phyloP scores from a whole-genome alignment of 2,329 filamentous ascomycete species.

The Drechslerella dactyloides region DNA sequence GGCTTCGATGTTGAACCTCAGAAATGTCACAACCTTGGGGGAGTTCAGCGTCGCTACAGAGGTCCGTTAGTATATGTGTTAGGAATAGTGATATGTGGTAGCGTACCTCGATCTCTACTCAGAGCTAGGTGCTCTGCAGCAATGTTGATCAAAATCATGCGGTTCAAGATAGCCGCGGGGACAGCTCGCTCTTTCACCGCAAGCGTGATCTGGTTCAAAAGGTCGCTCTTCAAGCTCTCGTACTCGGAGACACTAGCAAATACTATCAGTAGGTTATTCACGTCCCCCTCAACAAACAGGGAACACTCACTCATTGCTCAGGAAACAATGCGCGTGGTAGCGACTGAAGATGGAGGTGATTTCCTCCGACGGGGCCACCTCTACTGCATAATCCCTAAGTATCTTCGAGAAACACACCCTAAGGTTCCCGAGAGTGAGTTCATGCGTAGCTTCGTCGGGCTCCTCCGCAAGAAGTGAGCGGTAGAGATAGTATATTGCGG shows the following conservation, averaged over 20 bases:
- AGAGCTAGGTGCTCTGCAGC: conserved; percentile 77
- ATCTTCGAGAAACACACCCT: conserved; percentile 53
- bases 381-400: conserved; percentile 37
- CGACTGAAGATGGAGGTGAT: conserved; percentile 82
- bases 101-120: conserved; percentile 66
- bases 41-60: conserved; percentile 54
- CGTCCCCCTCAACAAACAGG: background rate
- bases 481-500: conserved; percentile 88
- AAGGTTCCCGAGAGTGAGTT: conserved; percentile 56
- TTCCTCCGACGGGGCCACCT: conserved; percentile 66
- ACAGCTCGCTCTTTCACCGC: conserved; percentile 71
- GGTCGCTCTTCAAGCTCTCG: conserved; percentile 82
- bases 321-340: conserved; percentile 83
- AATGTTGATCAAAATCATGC: conserved; percentile 84
- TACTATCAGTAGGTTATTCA: background rate
- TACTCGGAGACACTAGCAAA: conserved; percentile 69
- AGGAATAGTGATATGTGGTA: conserved; percentile 60
- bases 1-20: conserved; percentile 79
- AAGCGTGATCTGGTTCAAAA: conserved; percentile 76
- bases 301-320: conserved; percentile 66
- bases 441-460: conserved; percentile 72
- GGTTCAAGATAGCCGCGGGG: conserved; percentile 71
- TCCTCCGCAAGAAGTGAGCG: conserved; percentile 76
- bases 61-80: conserved; percentile 61
- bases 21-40: conserved; percentile 66